phyloP scores from a whole-genome alignment of 1,139 yeast genomes.

The Meyerozyma smithsonii region DNA sequence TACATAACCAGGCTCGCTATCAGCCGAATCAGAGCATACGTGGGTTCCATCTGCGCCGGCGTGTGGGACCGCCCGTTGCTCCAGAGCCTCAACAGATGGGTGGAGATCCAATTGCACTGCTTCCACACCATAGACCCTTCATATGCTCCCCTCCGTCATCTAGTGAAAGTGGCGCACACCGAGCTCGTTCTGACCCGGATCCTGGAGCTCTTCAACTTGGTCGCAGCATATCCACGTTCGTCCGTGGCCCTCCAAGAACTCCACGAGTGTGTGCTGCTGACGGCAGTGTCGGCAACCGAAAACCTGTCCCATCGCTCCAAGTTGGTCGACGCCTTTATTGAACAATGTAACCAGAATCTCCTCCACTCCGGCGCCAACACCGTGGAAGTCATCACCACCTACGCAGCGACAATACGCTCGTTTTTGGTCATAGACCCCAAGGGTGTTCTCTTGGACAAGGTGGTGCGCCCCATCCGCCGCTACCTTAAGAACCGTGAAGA shows the following conservation, averaged over 20 bases:
- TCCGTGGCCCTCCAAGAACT: slow-evolving; percentile 61
- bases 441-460: slow-evolving; percentile 77
- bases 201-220: slow-evolving; percentile 61
- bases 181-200: slow-evolving; percentile 51
- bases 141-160: slow-evolving; percentile 21
- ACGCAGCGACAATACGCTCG: slow-evolving; percentile 67
- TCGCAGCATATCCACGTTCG: slow-evolving; percentile 56
- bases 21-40: slow-evolving; percentile 32
- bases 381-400: slow-evolving; percentile 62
- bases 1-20: slow-evolving; percentile 40
- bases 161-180: slow-evolving; percentile 37
- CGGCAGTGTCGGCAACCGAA: slow-evolving; percentile 9
- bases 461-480: slow-evolving; percentile 66
- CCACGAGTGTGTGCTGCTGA: slow-evolving; percentile 39
- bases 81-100: slow-evolving; percentile 31
- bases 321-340: slow-evolving; percentile 53
- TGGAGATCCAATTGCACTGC: slow-evolving; percentile 32
- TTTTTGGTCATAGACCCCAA: slow-evolving; percentile 80
- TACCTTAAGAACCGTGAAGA: slow-evolving; percentile 71
- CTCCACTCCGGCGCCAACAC: slow-evolving; percentile 86
- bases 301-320: slow-evolving; percentile 36
- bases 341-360: slow-evolving; percentile 44
- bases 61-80: slow-evolving; percentile 42
- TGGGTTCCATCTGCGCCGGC: slow-evolving; percentile 29
- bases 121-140: slow-evolving; percentile 21